phyloP scores from a whole-genome alignment of 2,329 filamentous ascomycete species.

The Aspergillus pseudotamarii region DNA sequence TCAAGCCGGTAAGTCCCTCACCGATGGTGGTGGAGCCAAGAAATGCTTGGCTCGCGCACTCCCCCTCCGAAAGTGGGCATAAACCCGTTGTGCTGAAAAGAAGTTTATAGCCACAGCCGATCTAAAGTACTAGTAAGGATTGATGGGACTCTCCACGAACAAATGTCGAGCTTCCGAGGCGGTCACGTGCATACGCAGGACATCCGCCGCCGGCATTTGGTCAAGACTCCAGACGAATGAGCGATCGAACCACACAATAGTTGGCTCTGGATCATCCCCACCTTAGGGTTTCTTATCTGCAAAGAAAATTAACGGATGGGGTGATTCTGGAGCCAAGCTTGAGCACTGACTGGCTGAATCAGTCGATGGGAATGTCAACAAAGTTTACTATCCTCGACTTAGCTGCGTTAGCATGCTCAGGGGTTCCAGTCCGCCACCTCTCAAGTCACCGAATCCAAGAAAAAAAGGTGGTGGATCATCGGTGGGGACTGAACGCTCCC shows the following conservation, averaged over 20 bases:
- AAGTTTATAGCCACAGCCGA: background rate
- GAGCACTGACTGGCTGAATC: constrained; percentile 4
- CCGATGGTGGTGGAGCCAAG: constrained; percentile 2
- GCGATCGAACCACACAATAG: background rate
- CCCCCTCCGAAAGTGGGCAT: background rate
- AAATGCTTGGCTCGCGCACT: background rate
- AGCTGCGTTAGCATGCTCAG: constrained; percentile 1
- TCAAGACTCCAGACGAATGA: background rate
- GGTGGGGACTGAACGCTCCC: constrained; percentile 3
- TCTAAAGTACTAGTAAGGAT: background rate
- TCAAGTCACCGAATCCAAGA: constrained; percentile 1
- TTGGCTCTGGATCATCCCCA: background rate
- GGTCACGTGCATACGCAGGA: background rate
- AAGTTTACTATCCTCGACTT: constrained; percentile 3
- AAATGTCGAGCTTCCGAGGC: background rate
- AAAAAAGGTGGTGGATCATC: constrained; percentile 5
- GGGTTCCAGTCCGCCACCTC: constrained; percentile 2
- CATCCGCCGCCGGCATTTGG: background rate
- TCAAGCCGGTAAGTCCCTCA: background rate
- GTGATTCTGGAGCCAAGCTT: background rate
- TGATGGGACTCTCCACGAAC: background rate
- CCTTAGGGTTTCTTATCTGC: constrained; percentile 5
- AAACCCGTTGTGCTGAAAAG: background rate
- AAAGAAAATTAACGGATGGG: background rate
- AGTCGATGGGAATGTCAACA: background rate